Evolutionary conservation across 495 filamentous ascomycete species (phyloP).

Genomic region (Aspergillus ostianus): DNA sequence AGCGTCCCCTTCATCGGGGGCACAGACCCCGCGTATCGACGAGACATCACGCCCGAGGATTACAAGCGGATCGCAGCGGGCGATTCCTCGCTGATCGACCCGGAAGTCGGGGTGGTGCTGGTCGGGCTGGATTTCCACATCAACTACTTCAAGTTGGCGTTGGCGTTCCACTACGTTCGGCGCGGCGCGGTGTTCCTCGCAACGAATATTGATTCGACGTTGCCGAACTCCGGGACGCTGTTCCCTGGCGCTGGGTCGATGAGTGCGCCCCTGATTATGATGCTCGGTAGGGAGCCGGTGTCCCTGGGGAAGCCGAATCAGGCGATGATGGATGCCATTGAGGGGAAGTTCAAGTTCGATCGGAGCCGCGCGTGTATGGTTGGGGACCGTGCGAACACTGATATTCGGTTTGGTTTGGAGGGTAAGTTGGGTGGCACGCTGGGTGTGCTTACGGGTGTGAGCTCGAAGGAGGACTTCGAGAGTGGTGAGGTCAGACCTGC

Average conservation of each 20-base stretch:
- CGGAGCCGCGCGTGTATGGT: constrained; percentile 89
- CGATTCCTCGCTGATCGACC: constrained; percentile 64
- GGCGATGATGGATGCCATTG: constrained; percentile 99
- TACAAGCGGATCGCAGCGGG: constrained; percentile 73
- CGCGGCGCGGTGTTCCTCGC: constrained; percentile 86
- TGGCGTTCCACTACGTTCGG: constrained; percentile 80
- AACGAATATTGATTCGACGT: constrained; percentile 86
- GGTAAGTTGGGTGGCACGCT: constrained; percentile 88
- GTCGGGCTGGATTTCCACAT: constrained; percentile 88
- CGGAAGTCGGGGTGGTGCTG: constrained; percentile 85
- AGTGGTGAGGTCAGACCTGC: constrained; percentile 66
- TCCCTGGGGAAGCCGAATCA: constrained; percentile 92
- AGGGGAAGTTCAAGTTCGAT: constrained; percentile 91
- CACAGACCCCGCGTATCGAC: constrained; percentile 74
- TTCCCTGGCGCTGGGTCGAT: constrained; percentile 92
- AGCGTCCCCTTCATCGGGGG: constrained; percentile 80
- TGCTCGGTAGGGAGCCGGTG: constrained; percentile 65
- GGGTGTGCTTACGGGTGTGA: constrained; percentile 88
- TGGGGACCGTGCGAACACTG: constrained; percentile 89
- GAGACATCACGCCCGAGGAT: constrained; percentile 76
- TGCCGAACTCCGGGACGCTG: constrained; percentile 73
- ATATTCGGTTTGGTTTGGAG: constrained; percentile 93
- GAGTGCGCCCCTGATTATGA: constrained; percentile 73
- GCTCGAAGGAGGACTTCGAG: constrained; percentile 76
- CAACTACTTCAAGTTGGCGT: constrained; percentile 87